These are phyloP conservation scores for Hymenoscyphus infarciens DNA, from an alignment of 2,329 filamentous ascomycete genomes.

Conservation along the genomic window DNA sequence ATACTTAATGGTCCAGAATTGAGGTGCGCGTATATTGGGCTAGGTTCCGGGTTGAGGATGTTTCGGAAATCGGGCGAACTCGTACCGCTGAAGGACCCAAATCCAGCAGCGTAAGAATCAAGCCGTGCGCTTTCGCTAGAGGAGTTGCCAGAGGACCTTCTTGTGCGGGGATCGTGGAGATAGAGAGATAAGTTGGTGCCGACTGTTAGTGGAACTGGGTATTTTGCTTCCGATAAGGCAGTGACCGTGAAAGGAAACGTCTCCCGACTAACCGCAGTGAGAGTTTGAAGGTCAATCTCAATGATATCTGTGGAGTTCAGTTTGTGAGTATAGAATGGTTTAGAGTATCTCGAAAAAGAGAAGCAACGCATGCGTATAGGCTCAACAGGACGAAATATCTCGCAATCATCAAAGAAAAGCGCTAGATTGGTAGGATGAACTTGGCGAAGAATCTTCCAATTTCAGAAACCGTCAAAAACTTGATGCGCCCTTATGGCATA, in stretches of 20 bases:
- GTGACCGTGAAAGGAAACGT: slow-evolving; percentile 81
- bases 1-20: slow-evolving; percentile 82
- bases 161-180: slow-evolving; percentile 69
- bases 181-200: slow-evolving; percentile 80
- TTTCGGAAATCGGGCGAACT: slow-evolving; percentile 27
- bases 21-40: slow-evolving; percentile 63
- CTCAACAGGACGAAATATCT: neutral
- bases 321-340: neutral
- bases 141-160: slow-evolving; percentile 24
- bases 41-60: slow-evolving; percentile 44
- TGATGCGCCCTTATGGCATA: neutral
- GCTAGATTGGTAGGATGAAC: neutral
- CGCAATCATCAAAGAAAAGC: neutral
- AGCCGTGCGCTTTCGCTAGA: slow-evolving; percentile 20
- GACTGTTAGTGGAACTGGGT: slow-evolving; percentile 71
- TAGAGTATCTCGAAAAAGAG: neutral
- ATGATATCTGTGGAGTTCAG: slow-evolving; percentile 52
- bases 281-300: slow-evolving; percentile 74
- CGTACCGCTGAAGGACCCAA: slow-evolving; percentile 22
- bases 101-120: slow-evolving; percentile 30
- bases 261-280: slow-evolving; percentile 65
- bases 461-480: neutral
- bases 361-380: neutral
- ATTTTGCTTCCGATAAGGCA: slow-evolving; percentile 67
- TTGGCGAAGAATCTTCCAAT: neutral